Evolutionary conservation across 1,139 yeast species (phyloP), one percentile per base, ranked within the genome.

Genomic region (Yamadazyma pseudoaaseri): DNA sequence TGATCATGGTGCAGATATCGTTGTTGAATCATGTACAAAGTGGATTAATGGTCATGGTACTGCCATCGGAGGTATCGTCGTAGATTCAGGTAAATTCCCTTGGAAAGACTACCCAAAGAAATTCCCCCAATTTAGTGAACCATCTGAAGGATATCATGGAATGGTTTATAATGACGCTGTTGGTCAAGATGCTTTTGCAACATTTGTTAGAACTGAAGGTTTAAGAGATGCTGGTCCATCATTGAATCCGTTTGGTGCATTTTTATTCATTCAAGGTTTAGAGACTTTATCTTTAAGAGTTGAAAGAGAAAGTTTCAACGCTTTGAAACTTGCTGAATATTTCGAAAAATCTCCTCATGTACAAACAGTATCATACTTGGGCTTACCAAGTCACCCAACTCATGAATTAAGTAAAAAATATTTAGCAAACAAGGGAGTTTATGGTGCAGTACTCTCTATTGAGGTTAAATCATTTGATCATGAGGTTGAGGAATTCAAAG

Each of bases 21-120:
- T 76, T 23, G 78, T 74, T 27, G 96, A 90, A 63, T 89, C 97
- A 37, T 96, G 97, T 36, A 92, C 97, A 37, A 92, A 92, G 64
- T 92, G 97, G 96, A 89, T 92, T 49, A 96, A 96, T 47, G 98
- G 97, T 42, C 97, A 90, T 58, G 97, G 97, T 56, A 89, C 89
- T 40, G 86, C 97, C 34, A 81, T 92, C 60, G 97, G 86, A 34
- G 98, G 98, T 68, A 86, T 82, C 35, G 73, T 92, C 45, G 74
- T 92, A 35, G 97, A 86, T 60, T 77, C 89, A 27, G 97, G 97
- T 49, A 86, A 83, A 42, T 92, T 92, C 73, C 94, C 92, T 51
- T 92, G 96, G 92, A 70, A 75, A 41, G 76, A 86, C 44, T 76
- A 86, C 65, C 94, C 95, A 33, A 81, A 81, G 56, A 86, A 82